phyloP scores from a whole-genome alignment of 2,329 filamentous ascomycete genomes.

The Chalaropsis ovoidea region DNA sequence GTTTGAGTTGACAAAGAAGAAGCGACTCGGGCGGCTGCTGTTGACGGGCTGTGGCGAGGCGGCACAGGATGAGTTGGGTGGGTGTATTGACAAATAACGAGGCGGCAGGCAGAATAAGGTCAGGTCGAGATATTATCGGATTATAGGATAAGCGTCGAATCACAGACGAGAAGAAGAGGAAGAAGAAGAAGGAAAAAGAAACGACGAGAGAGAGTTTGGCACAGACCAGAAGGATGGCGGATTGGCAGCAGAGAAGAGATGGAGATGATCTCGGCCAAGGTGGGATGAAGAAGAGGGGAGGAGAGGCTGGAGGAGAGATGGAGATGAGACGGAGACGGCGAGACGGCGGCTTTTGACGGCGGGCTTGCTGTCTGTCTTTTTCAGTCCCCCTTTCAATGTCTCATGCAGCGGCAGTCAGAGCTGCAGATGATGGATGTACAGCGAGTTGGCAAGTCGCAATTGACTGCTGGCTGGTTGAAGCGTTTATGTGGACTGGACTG shows the following conservation, averaged over 20 bases:
- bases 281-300: not conserved
- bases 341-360: too few species aligned
- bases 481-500: not conserved
- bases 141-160: slow-evolving; percentile 3
- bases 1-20: not conserved
- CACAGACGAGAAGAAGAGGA: not conserved
- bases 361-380: too few species aligned
- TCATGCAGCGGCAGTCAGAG: not conserved
- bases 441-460: not conserved
- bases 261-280: not conserved
- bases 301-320: not conserved
- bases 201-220: not conserved
- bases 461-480: not conserved
- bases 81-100: not conserved
- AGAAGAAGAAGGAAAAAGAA: slow-evolving; percentile 1
- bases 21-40: not conserved
- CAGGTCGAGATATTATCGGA: not conserved
- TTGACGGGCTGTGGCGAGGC: not conserved
- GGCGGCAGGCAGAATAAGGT: not conserved
- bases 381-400: too few species aligned
- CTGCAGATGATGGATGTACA: not conserved
- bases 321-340: too few species aligned
- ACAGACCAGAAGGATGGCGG: not conserved
- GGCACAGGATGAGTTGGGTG: too few species aligned
- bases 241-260: not conserved